Percentiles rank a stretch among this genome's conserved stretches.
phyloP scores from a whole-genome alignment of 768 basidiomycete species.

The Xanthoconium purpureum region DNA sequence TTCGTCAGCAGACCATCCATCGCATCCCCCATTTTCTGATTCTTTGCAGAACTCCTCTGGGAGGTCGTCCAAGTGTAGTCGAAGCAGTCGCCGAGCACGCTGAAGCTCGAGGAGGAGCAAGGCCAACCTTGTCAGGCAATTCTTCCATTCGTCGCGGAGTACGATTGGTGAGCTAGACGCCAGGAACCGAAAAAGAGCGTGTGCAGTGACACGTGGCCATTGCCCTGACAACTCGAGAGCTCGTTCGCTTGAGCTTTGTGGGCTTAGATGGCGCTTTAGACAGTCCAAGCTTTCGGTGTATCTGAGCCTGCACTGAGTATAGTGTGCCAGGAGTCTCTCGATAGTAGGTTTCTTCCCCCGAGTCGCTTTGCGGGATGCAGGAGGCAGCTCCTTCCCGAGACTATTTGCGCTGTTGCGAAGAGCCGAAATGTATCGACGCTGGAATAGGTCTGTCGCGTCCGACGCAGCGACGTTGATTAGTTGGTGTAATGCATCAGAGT shows the following conservation, averaged over 20 bases:
- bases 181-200: constrained; percentile 31
- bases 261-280: constrained; percentile 1
- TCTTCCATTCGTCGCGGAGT: constrained; percentile 31
- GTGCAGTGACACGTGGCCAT: constrained; percentile 39
- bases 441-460: constrained; percentile 10
- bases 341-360: not conserved
- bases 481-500: not conserved
- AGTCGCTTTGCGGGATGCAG: not conserved
- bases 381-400: constrained; percentile 3
- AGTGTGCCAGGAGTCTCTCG: constrained; percentile 7
- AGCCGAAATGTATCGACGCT: not conserved
- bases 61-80: constrained; percentile 18
- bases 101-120: constrained; percentile 34
- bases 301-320: constrained; percentile 3
- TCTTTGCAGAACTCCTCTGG: constrained; percentile 33
- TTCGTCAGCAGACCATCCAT: constrained; percentile 10
- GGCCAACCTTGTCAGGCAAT: constrained; percentile 28
- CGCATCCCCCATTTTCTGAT: constrained; percentile 23
- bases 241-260: constrained; percentile 8
- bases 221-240: constrained; percentile 22
- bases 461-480: constrained; percentile 1
- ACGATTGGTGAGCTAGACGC: constrained; percentile 20
- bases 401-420: constrained; percentile 5
- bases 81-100: constrained; percentile 36
- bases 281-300: not conserved